Evolutionary conservation across 768 basidiomycete genomes (phyloP), one percentile per base, ranked within the genome.

Genomic region (Cantharellus anzutake): DNA sequence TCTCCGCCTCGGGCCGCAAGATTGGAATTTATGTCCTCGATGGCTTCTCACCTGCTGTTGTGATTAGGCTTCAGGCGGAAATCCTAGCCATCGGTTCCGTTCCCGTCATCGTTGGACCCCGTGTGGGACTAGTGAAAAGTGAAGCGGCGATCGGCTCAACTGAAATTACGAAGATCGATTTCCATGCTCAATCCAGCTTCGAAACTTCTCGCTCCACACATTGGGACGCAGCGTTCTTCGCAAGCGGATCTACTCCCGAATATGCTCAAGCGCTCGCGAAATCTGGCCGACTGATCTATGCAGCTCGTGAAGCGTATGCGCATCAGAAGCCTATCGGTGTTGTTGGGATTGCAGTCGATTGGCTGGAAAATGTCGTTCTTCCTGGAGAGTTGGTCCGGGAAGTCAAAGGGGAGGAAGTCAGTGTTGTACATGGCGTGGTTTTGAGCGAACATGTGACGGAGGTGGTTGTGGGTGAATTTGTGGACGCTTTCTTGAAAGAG

Each of bases 301-400:
- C 83, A 75, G 77, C 85, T 2, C 78, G 85, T 51, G 89, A 92
- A 70, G 82, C 86, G 2, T 92, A 86, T 70, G 84, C 84, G 29
- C 90, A 92, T 69, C 83, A 80, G 71, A 92, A 92, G 72, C 68
- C 83, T 16, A 86, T 94, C 60, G 85, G 80, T 2, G 87, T 81
- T 1, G 73, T 83, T 52, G 90, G 88, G 41, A 55, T 53, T 44
- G 66, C 71, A 16, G 70, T 74, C 44, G 60, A 64, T 2, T 73
- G 70, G 69, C 40, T 73, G 52, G 64, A 65, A 14, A 67, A 70
- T 64, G 63, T 68, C 58, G 70, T 67, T 35, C 69, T 75, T 1
- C 71, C 73, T 0, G 72, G 70, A 39, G 70, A 70, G 59, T 65
- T 70, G 48, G 51, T 62, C 11, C 58, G 62, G 3, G 61, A 58